Base-by-base conservation (phyloP, 805 yeast genomes). In the Candida fluviatilis region DNA sequence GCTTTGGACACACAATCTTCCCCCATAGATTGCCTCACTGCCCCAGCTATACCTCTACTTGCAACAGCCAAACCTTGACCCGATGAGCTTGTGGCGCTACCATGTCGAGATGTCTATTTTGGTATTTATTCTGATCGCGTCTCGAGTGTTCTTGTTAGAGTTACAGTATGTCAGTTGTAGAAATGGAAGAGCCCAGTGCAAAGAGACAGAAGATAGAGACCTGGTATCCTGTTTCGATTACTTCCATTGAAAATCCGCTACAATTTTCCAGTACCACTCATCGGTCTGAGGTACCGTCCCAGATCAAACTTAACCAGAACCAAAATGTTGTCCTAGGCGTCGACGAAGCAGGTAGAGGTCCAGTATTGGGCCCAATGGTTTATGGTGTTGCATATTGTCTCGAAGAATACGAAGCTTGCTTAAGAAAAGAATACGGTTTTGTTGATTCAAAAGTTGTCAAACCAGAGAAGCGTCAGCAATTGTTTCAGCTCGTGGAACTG, bases 261-360 rank as follows among this genome's bases (percentile, higher is more conserved):
- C 40, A 43, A 2, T 65, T 66, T 36, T 54, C 57, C 8, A 66
- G 84, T 2, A 54, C 71, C 12, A 73, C 85, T 0, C 76, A 68
- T 49, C 62, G 58, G 30, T 70, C 85, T 0, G 63, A 59, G 0
- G 60, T 81, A 2, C 89, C 89, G 0, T 36, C 31, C 2, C 42
- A 32, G 6, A 54, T 77, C 14, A 24, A 38, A 10, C 52, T 52
- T 10, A 45, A 63, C 29, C 62, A 67, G 1, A 41, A 48, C 1
- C 65, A 59, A 10, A 66, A 73, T 0, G 73, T 81, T 1, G 71
- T 81, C 6, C 60, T 93, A 8, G 99, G 99, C 1, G 95, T 93
- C 1, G 99, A 93, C 59, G 99, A 93, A 57, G 99, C 99, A 0
- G 99, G 99, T 1, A 73, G 99, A 48, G 99, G 99, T 0, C 99